Conservation (phyloP, 768 basidiomycete species). For the Cytidiella melzeri region DNA sequence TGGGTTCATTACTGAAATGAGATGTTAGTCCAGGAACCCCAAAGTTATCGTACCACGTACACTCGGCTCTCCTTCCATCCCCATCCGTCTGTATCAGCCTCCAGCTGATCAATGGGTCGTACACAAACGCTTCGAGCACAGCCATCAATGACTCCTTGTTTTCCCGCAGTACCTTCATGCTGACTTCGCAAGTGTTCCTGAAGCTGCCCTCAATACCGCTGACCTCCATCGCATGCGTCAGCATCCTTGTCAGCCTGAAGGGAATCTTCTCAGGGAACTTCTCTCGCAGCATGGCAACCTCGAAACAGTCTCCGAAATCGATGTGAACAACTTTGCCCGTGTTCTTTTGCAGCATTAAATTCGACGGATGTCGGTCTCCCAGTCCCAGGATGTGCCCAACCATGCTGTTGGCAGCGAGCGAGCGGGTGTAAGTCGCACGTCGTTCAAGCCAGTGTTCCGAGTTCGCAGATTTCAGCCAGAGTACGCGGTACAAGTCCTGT, state of each 20-base stretch:
- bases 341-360: conserved; percentile 83
- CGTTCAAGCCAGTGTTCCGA: conserved; percentile 99
- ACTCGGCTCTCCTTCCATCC: conserved; percentile 64
- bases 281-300: conserved; percentile 95
- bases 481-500: conserved; percentile 91
- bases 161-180: conserved; percentile 93
- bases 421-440: conserved; percentile 91
- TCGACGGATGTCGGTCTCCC: conserved; percentile 97
- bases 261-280: conserved; percentile 99
- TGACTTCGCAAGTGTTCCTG: conserved; percentile 91
- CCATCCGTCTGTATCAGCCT: conserved; percentile 82
- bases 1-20: conserved; percentile 20
- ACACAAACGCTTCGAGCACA: conserved; percentile 96
- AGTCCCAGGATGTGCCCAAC: conserved; percentile 96
- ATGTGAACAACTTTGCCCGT: conserved; percentile 96
- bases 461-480: conserved; percentile 93
- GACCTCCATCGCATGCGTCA: conserved; percentile 99
- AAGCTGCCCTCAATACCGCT: conserved; percentile 98
- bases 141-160: conserved; percentile 99
- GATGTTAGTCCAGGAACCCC: background rate
- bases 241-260: conserved; percentile 96
- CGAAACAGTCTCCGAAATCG: conserved; percentile 97
- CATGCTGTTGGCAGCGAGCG: conserved; percentile 96
- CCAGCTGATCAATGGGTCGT: conserved; percentile 98
- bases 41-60: conserved; percentile 28